Evolutionary conservation across 495 filamentous ascomycete species (phyloP).

Genomic region (Neurospora hispaniola): DNA sequence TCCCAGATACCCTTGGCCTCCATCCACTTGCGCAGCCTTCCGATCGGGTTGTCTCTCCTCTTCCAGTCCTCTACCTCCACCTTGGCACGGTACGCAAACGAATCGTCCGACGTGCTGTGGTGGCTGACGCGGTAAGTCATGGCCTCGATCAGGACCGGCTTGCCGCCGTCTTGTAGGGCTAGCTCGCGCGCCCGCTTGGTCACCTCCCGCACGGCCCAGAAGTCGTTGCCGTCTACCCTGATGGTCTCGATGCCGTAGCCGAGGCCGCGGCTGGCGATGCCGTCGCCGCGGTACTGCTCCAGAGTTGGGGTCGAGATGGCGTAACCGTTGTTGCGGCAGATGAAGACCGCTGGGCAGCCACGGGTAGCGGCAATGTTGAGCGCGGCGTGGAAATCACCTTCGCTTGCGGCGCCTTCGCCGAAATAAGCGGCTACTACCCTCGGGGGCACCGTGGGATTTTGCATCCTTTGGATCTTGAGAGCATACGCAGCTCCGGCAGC

Average conservation of each 20-base stretch:
- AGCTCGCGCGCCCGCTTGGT: slow-evolving; percentile 67
- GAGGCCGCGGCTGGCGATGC: slow-evolving; percentile 87
- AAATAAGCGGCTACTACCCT: slow-evolving; percentile 85
- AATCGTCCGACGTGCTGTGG: slow-evolving; percentile 96
- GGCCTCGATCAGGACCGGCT: slow-evolving; percentile 80
- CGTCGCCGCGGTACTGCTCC: slow-evolving; percentile 95
- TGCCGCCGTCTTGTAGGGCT: slow-evolving; percentile 66
- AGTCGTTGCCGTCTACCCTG: slow-evolving; percentile 92
- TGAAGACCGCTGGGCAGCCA: slow-evolving; percentile 82
- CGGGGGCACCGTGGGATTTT: slow-evolving; percentile 51
- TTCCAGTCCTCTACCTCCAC: slow-evolving; percentile 99
- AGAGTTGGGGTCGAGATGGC: slow-evolving; percentile 91
- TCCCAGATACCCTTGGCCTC: slow-evolving; percentile 74
- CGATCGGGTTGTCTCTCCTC: slow-evolving; percentile 86
- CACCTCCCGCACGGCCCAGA: slow-evolving; percentile 84
- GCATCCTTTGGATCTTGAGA: slow-evolving; percentile 71
- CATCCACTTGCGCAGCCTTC: slow-evolving; percentile 83
- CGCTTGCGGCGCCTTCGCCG: slow-evolving; percentile 93
- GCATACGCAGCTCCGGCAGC: slow-evolving; percentile 91
- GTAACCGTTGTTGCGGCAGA: slow-evolving; percentile 96
- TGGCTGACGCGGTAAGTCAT: slow-evolving; percentile 98
- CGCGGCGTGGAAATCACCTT: slow-evolving; percentile 96
- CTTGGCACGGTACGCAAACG: slow-evolving; percentile 86
- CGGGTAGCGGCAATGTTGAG: slow-evolving; percentile 94
- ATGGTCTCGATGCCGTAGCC: slow-evolving; percentile 98